phyloP scores from a whole-genome alignment of 1,139 yeast genomes.

The Yamadazyma buinensis region DNA sequence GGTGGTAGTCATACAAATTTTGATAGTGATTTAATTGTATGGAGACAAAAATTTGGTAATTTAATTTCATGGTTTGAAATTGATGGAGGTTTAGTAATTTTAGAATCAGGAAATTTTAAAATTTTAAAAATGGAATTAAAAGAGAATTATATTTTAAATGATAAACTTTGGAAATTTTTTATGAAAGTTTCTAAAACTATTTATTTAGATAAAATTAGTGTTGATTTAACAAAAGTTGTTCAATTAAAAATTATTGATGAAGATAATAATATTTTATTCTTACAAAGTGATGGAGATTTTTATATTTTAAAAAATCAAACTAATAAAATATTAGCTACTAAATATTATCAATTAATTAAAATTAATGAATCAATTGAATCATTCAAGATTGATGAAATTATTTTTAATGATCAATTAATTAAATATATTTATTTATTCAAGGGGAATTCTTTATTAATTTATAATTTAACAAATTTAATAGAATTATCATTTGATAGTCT shows the following conservation, averaged over 20 bases:
- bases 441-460: conserved; percentile 28
- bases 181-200: conserved; percentile 35
- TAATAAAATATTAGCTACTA: conserved; percentile 17
- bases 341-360: conserved; percentile 37
- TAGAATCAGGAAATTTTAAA: conserved; percentile 29
- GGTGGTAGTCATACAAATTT: conserved; percentile 34
- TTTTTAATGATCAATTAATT: conserved; percentile 13
- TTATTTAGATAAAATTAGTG: conserved; percentile 27
- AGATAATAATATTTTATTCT: conserved; percentile 30
- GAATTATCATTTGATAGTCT: conserved; percentile 21
- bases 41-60: conserved; percentile 38
- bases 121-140: conserved; percentile 30
- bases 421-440: conserved; percentile 26
- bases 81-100: conserved; percentile 20
- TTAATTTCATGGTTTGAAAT: conserved; percentile 24
- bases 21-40: conserved; percentile 37
- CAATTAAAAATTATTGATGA: conserved; percentile 27
- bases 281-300: conserved; percentile 37
- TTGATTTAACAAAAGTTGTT: conserved; percentile 22
- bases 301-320: conserved; percentile 34
- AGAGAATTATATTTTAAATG: conserved; percentile 12
- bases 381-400: conserved; percentile 25
- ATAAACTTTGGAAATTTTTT: conserved; percentile 27
- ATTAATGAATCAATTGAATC: conserved; percentile 29
- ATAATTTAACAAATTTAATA: conserved; percentile 28